Evolutionary conservation across 768 basidiomycete genomes (phyloP), one percentile per base, ranked within the genome.

Genomic region (Termitomyces sp.): DNA sequence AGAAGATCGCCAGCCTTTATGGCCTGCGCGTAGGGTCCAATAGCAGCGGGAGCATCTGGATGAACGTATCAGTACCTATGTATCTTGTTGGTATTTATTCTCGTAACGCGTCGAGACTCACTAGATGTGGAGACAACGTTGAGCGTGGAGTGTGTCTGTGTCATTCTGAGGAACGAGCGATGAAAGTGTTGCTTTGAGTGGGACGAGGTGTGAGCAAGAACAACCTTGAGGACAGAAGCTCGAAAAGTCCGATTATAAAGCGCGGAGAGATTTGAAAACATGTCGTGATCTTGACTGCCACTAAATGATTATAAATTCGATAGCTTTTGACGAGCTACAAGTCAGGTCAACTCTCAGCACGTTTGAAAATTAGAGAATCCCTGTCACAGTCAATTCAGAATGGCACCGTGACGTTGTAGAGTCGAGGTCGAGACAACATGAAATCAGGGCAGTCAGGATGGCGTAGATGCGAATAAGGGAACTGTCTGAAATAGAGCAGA

Each of bases 21-120:
- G 4, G 87, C 96, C 77, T 96, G 91, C 1, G 86, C 87, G 76
- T 96, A 96, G 37, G 94, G 94, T 0, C 92, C 92, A 62, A 94
- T 85, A 0, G 92, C 91, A 17, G 85, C 81, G 1, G 92, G 85
- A 5, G 92, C 91, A 68, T 81, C 92, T 92, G 70, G 34, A 61
- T 45, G 40, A 43, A n/a, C 32, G 50, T 32, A 56, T 46, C 48
- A 53, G 43, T 43, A 5, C 45, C 46, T 15, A 12, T 42, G 40
- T 5, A 17, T 37, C 46, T 52, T 40, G 55, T 54, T 56, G 20
- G 37, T 46, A 31, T 6, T 10, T 2, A 56, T 57, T 20, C 14
- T 43, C 20, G 29, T 42, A 31, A n/a, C 32, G 25, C 14, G 45
- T 36, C 29, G 15, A 20, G 8, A 57, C 79, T 57, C 61, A 83